Base-by-base conservation (phyloP, 192 early-diverging fungal genomes). In the Linnemannia schmuckeri region DNA sequence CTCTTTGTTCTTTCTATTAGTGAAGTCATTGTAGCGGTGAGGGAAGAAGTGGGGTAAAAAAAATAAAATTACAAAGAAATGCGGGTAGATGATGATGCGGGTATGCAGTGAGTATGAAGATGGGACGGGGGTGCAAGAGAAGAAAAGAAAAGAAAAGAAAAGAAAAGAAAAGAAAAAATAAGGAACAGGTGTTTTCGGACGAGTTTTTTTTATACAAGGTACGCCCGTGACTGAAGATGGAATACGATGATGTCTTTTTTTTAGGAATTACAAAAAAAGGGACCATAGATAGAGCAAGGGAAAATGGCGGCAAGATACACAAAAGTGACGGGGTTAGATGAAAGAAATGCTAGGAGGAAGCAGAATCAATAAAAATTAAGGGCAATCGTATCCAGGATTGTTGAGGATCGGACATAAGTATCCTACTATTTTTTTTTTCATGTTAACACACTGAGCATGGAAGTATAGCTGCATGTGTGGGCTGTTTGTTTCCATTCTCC, bases 11-110 rank as follows among this genome's bases (percentile, higher is more conserved):
- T 47, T 46, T 85, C 71, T 33, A 42, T 61, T 72, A 52, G 37
- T 17, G 75, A 18, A 24, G 73, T 52, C 83, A 80, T 85, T 35
- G 40, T 72, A 47, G 24, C 24, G 72, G 70, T 27, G 44, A 3
- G 44, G 46, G 17, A 24, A 17, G 3, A 37, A 37, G 37, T 37
- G 37, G 3, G 42, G 30, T 12, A 15, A 15, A 12, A 12, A 10
- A 9, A 49, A 15, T 30, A 66, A 66, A 66, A 33, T 13, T 66
- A 66, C 61, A 66, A 66, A 13, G 30, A 70, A 17, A 61, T 63
- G 61, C 42, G 63, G 22, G 12, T 37, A 27, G 24, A 66, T 4
- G 57, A 20, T 80, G 24, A 42, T 5, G 49, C 20, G 49, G 61
- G 61, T 66, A 66, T 33, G 61, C 61, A 33, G 24, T 57, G 37